Conservation (phyloP, 1,284 basidiomycete species). For the Cerrena zonata region DNA sequence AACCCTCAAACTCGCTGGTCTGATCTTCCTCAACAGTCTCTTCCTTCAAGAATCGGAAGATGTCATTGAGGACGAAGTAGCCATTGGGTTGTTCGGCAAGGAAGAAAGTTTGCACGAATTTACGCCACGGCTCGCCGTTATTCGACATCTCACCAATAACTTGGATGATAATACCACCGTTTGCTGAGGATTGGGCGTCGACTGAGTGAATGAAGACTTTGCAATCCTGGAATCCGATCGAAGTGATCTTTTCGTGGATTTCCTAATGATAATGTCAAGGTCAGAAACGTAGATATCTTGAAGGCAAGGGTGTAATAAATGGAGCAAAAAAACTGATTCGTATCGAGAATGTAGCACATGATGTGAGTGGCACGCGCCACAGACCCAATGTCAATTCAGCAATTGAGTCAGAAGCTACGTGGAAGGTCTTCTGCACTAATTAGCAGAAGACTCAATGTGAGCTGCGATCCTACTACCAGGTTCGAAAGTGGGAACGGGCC, state of each 20-base stretch:
- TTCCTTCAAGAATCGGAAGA: slow-evolving; percentile 98
- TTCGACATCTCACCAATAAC: slow-evolving; percentile 99
- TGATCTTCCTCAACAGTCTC: slow-evolving; percentile 80
- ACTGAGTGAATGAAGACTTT: slow-evolving; percentile 97
- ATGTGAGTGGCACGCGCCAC: neutral
- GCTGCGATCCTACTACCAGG: too few relatives aligned
- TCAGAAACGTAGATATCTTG: neutral
- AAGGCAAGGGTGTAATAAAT: too few relatives aligned
- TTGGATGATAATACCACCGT: slow-evolving; percentile 96
- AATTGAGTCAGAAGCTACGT: too few relatives aligned
- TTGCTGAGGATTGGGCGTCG: slow-evolving; percentile 88
- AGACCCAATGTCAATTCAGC: too few relatives aligned
- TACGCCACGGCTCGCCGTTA: slow-evolving; percentile 85
- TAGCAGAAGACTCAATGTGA: too few relatives aligned
- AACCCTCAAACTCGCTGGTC: slow-evolving; percentile 37
- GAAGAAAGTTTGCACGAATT: slow-evolving; percentile 99
- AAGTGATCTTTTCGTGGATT: slow-evolving; percentile 93
- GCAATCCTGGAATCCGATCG: slow-evolving; percentile 91
- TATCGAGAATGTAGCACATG: too few relatives aligned
- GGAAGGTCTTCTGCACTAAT: too few relatives aligned
- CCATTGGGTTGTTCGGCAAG: slow-evolving; percentile 98
- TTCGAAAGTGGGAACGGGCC: too few relatives aligned
- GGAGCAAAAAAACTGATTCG: too few relatives aligned
- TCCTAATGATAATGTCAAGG: slow-evolving; percentile 51
- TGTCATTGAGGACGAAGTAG: slow-evolving; percentile 99